Conservation (phyloP, 2,329 filamentous ascomycete species). For the Hypoxylon sp. region DNA sequence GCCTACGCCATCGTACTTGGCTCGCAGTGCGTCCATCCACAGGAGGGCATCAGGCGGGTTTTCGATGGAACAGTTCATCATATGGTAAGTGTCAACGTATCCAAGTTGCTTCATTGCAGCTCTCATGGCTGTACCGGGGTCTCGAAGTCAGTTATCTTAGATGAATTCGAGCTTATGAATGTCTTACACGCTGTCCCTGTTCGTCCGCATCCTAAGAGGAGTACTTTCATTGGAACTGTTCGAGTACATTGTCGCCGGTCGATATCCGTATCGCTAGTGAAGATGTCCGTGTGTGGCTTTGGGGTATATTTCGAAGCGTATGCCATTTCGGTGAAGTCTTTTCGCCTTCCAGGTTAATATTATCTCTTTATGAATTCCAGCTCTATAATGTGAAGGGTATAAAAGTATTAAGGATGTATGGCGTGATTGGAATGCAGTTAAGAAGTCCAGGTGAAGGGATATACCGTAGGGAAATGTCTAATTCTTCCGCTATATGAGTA, state of each 20-base stretch:
- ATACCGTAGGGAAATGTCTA: slow-evolving; percentile 7
- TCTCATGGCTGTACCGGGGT: slow-evolving; percentile 67
- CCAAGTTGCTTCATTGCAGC: slow-evolving; percentile 76
- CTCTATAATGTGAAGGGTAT: not conserved
- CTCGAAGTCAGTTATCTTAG: not conserved
- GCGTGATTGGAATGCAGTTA: not conserved
- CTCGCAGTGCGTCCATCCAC: slow-evolving; percentile 78
- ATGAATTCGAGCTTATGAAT: not conserved
- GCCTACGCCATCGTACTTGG: slow-evolving; percentile 70
- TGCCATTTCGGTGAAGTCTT: slow-evolving; percentile 42
- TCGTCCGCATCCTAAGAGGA: slow-evolving; percentile 77
- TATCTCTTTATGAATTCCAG: no score
- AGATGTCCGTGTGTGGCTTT: slow-evolving; percentile 70
- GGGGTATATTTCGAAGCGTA: slow-evolving; percentile 53
- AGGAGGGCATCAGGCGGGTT: slow-evolving; percentile 77
- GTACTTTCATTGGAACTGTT: slow-evolving; percentile 79
- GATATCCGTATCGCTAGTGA: slow-evolving; percentile 77
- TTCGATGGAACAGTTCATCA: slow-evolving; percentile 79
- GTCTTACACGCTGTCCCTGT: slow-evolving; percentile 78
- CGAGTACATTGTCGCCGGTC: slow-evolving; percentile 76
- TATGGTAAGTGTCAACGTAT: slow-evolving; percentile 79
- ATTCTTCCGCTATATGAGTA: slow-evolving; percentile 11
- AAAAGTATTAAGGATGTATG: not conserved
- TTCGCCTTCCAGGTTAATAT: not conserved
- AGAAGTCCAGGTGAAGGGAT: slow-evolving; percentile 6